Base-by-base conservation (phyloP, 208 protist genomes). In the Trypanosoma vivax region DNA sequence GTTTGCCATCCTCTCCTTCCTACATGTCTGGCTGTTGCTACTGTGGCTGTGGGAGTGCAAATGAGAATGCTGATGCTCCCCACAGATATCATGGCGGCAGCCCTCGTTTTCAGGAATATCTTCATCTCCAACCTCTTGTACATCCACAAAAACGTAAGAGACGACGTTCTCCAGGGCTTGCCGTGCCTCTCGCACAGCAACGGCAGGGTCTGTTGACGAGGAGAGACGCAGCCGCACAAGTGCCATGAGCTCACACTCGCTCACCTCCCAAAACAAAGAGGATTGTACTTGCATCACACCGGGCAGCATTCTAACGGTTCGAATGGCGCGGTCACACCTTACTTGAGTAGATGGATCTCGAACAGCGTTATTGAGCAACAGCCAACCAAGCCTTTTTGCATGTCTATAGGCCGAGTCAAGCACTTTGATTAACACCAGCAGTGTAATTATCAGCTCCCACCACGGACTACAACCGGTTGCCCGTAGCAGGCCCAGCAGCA, bases 291-390 rank as follows among this genome's bases (percentile, higher is more conserved):
- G 60, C 33, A 83, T 48, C 29, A 88, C 83, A 10, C 83, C 79
- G 10, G 71, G 50, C 3, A 83, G 30, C 23, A 66, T 40, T 38
- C 62, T 61, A 1, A 91, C 54, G 7, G 42, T 60, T 21, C 66
- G 61, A 24, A 91, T 43, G 24, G 61, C 63, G n/a, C 51, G 47
- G 39, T 86, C 79, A 35, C 85, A 38, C 21, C 16, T 50, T 5
- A 46, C 60, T 7, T 58, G 21, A 21, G 47, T 45, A 0, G 41
- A 31, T 4, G 56, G 31, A n/a, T 76, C 52, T 2, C 54, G 25
- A 18, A 75, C 53, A 30, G 54, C 52, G 45, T 85, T 88, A 70
- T 91, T 91, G 49, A 86, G 50, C 1, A 91, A 66, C 23, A 84
- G n/a, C 62, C 70, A 75, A 10, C 68, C 45, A 63, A 86, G 72